These are phyloP conservation scores for Ambrosia artemisiifolia DNA, from an alignment of 129 eudicot genomes.

Conservation along the genomic window DNA sequence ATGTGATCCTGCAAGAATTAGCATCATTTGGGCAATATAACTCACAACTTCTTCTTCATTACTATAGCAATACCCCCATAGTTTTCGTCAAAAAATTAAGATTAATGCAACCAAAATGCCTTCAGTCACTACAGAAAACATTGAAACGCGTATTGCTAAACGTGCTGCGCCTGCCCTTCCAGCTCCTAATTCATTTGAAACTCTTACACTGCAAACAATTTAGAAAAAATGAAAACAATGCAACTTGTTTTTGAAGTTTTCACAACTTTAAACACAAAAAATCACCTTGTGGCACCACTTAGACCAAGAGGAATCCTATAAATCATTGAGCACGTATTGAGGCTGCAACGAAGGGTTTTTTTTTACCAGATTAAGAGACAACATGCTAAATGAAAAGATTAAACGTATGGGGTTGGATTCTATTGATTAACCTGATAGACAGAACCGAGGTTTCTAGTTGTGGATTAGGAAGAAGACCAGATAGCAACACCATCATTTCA, in stretches of 20 bases:
- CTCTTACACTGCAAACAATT: slow-evolving; percentile 37
- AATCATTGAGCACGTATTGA: slow-evolving; percentile 55
- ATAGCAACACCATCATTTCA: slow-evolving; percentile 75
- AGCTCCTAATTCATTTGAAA: slow-evolving; percentile 60
- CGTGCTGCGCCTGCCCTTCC: slow-evolving; percentile 42
- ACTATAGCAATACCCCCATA: slow-evolving; percentile 60
- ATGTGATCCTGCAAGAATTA: slow-evolving; percentile 42
- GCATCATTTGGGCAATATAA: slow-evolving; percentile 50
- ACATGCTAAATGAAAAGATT: neutral
- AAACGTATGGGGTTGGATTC: neutral
- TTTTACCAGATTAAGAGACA: neutral
- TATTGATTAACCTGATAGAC: slow-evolving; percentile 57
- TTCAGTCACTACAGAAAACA: slow-evolving; percentile 30
- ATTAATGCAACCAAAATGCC: slow-evolving; percentile 31
- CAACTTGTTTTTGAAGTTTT: neutral
- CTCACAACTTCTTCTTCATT: slow-evolving; percentile 48
- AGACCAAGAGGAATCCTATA: slow-evolving; percentile 83
- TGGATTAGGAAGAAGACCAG: slow-evolving; percentile 89
- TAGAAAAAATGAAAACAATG: neutral
- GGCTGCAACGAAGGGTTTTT: slow-evolving; percentile 35
- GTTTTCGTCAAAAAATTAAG: slow-evolving; percentile 41
- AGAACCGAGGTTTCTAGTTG: slow-evolving; percentile 85
- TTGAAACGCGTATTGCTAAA: slow-evolving; percentile 31
- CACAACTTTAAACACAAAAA: neutral
- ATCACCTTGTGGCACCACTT: slow-evolving; percentile 68